Base-by-base conservation (phyloP, 2,329 filamentous ascomycete genomes). In the Fusarium sarcochroum region DNA sequence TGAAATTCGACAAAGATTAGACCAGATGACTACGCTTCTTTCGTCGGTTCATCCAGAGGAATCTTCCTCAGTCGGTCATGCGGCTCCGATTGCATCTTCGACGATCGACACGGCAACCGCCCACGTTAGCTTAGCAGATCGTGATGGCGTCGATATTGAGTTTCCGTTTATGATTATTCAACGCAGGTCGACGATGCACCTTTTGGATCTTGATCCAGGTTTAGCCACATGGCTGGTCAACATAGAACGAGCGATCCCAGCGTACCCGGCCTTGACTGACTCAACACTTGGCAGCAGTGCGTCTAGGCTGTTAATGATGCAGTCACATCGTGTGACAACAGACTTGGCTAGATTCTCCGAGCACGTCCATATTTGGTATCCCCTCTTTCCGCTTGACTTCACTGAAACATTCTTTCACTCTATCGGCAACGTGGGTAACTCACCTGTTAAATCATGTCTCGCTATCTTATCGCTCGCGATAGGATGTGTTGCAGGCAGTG, bases 151-250 rank as follows among this genome's bases (percentile, higher is more conserved):
- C 23, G 32, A 23, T 9, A 9, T 13, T 27, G 42, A 55, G 14
- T 58, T 58, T 18, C 54, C 54, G 13, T 10, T 51, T 30, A 58
- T 58, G 54, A 17, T 25, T 10, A 27, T 58, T 27, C 54, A 58
- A 23, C 35, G 44, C 6, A 20, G 6, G 21, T 15, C 45, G 18
- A 58, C 44, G 54, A 58, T 58, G 54, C 30, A 17, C 9, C n/a
- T 58, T 3, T 46, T 58, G 17, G 30, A 25, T n/a, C 54, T 58
- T 13, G 38, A 58, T 25, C 54, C 54, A 14, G 35, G 51, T 9
- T 20, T 49, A 23, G 46, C 25, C 7, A 23, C 21, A 18, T 45
- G 45, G 45, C 15, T 58, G 7, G 30, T 14, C 18, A 58, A 38
- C 10, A 45, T 42, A 25, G 54, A 58, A 14, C 37, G 54, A 21